Percentiles rank a stretch among this genome's conserved stretches.
Conservation (phyloP, 225 moss, liverwort and hornwort genomes). For the Physcomitrellopsis africana region DNA sequence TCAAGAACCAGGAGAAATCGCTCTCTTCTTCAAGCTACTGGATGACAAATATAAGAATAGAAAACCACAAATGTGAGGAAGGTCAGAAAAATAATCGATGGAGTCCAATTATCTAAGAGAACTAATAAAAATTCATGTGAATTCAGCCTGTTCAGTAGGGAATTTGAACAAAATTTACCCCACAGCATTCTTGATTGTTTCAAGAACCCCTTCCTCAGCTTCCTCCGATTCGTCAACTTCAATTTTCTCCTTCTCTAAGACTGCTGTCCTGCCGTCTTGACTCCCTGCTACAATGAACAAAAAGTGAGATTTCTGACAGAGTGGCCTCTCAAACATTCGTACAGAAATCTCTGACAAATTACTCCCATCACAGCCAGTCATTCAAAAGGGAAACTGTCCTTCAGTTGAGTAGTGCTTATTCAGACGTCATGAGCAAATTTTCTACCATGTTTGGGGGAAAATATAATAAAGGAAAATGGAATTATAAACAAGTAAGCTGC, state of each 20-base stretch:
- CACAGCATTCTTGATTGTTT: slow-evolving; percentile 54
- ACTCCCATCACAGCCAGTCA: not conserved
- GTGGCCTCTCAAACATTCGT: not conserved
- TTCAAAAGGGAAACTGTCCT: not conserved
- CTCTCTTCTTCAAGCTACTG: not conserved
- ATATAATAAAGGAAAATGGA: not conserved
- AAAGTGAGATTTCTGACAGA: slow-evolving; percentile 17
- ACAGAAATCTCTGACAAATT: not conserved
- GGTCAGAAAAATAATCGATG: slow-evolving; percentile 5
- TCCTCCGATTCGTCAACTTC: slow-evolving; percentile 50
- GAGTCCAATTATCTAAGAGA: not conserved
- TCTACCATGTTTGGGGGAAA: slow-evolving; percentile 1
- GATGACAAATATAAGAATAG: slow-evolving; percentile 1
- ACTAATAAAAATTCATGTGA: not conserved
- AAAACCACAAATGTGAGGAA: slow-evolving; percentile 6
- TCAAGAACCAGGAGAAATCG: not conserved
- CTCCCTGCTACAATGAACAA: slow-evolving; percentile 40
- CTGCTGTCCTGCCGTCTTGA: slow-evolving; percentile 59
- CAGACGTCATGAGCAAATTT: not conserved
- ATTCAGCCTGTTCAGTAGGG: not conserved
- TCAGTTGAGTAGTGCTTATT: not conserved
- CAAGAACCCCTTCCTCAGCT: slow-evolving; percentile 46
- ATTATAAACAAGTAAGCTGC: not conserved
- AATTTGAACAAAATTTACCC: slow-evolving; percentile 43
- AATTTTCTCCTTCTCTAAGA: slow-evolving; percentile 57